Evolutionary conservation across 169 alveolate species (phyloP).

Genomic region (Cryptosporidium sp.): DNA sequence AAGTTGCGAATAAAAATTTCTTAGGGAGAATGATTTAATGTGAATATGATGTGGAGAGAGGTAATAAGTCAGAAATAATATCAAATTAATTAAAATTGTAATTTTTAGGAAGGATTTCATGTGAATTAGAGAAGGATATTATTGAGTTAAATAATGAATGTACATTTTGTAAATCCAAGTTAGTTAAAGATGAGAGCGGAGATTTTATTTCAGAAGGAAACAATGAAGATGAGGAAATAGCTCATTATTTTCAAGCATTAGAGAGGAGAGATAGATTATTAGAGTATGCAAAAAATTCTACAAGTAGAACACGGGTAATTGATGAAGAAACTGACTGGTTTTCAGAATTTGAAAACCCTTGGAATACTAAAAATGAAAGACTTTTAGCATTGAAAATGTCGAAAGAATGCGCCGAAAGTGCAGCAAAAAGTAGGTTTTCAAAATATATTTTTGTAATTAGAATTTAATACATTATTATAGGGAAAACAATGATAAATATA

Average conservation of each 20-base stretch:
- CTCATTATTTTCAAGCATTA: constrained; percentile 53
- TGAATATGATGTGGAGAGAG: not conserved
- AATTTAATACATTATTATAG: not conserved
- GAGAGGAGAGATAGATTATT: constrained; percentile 39
- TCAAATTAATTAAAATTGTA: not conserved
- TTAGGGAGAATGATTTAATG: no score
- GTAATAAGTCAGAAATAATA: not conserved
- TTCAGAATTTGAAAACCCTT: constrained; percentile 73
- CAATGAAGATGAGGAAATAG: constrained; percentile 25
- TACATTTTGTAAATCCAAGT: constrained; percentile 9
- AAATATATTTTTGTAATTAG: not conserved
- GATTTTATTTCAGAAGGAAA: not conserved
- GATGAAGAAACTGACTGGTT: constrained; percentile 76
- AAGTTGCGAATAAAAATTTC: not conserved
- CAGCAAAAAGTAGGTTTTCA: constrained; percentile 44
- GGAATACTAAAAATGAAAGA: constrained; percentile 70
- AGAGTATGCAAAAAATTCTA: constrained; percentile 27
- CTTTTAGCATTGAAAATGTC: constrained; percentile 53
- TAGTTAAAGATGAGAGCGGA: not conserved
- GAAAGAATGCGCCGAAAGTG: constrained; percentile 12
- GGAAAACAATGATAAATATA: constrained; percentile 66
- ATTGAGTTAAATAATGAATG: not conserved
- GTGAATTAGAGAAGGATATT: constrained; percentile 26
- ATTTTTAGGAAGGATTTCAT: constrained; percentile 40
- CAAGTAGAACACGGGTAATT: constrained; percentile 43